phyloP scores from a whole-genome alignment of 192 early-diverging fungal genomes.

The Pilaira anomala region DNA sequence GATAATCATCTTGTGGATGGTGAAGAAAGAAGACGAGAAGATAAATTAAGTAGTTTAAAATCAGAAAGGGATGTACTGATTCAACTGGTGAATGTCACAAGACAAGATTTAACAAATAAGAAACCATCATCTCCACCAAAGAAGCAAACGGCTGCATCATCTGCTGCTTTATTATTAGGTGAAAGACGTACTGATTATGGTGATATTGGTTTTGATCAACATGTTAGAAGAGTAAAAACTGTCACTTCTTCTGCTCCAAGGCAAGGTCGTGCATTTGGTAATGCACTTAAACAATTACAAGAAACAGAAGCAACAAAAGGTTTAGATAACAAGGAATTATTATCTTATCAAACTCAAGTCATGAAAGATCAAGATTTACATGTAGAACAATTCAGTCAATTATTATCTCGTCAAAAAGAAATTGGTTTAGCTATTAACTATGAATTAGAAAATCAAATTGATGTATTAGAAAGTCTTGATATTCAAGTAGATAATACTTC shows the following conservation, averaged over 20 bases:
- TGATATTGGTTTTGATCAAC: conserved; percentile 8
- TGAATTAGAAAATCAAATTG: conserved; percentile 89
- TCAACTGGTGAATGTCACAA: conserved; percentile 49
- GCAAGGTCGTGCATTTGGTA: conserved; percentile 21
- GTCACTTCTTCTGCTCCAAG: not conserved
- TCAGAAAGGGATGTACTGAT: conserved; percentile 64
- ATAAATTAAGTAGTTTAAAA: conserved; percentile 68
- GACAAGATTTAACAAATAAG: conserved; percentile 2
- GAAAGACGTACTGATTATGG: not conserved
- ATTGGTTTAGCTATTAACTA: conserved; percentile 82
- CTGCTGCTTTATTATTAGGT: conserved; percentile 35
- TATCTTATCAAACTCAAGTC: conserved; percentile 72
- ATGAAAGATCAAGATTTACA: conserved; percentile 83
- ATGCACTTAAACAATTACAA: not conserved
- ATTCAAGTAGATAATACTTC: conserved; percentile 69
- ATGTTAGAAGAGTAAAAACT: not conserved
- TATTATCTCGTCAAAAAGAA: conserved; percentile 79
- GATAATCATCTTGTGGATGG: conserved; percentile 53
- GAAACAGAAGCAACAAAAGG: conserved; percentile 79
- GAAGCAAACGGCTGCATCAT: not conserved
- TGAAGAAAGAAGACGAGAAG: conserved; percentile 72
- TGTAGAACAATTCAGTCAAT: conserved; percentile 65
- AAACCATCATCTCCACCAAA: conserved; percentile 38
- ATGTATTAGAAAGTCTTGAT: conserved; percentile 80
- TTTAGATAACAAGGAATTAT: conserved; percentile 71